Base-by-base conservation (phyloP, 2,329 filamentous ascomycete species). In the Claviceps purpurea region DNA sequence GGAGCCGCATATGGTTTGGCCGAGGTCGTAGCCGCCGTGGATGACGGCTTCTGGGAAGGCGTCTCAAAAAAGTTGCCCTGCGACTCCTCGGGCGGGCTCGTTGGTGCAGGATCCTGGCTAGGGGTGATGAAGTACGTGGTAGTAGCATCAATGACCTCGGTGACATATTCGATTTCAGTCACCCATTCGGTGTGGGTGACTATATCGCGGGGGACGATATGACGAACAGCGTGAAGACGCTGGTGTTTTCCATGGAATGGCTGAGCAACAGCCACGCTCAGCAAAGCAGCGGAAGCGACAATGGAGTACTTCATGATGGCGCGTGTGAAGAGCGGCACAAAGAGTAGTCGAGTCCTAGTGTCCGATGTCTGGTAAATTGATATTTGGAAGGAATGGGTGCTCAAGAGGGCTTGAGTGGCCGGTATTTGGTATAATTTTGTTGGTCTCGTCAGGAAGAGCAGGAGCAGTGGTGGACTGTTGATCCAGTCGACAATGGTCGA, bases 131-230 rank as follows among this genome's bases (percentile, higher is more conserved):
- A 71, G 61, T 70, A 55, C 51, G 76, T 79, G 58, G 71, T 69
- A 56, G 68, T 72, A 39, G 68, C 66, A 58, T 78, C 76, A 51
- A 79, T 62, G 49, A 69, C 53, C 65, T 74, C 64, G 54, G 75
- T 73, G 55, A 79, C 68, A 48, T 63, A 66, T 56, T 61, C 72
- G 3, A 69, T 71, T 58, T 75, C 70, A 6, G 72, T 76, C 58
- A 77, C 73, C 68, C 73, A 77, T 59, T 72, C 72, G 50, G 70
- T 70, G 59, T 73, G 69, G 43, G 73, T 76, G 57, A 75, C 69
- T 14, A 76, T 53, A 20, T 62, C 70, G 49, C 67, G 66, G 56
- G 65, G 65, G 54, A 57, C 47, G 18, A 49, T 42, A 18, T 46
- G 42, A 39, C 52, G 50, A 18, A 45, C 20, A 38, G 39, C 49